A percentile compares a stretch with the other conserved stretches of the same genome.
Evolutionary conservation across 768 basidiomycete species (phyloP).

Genomic region (Inosperma sp.): DNA sequence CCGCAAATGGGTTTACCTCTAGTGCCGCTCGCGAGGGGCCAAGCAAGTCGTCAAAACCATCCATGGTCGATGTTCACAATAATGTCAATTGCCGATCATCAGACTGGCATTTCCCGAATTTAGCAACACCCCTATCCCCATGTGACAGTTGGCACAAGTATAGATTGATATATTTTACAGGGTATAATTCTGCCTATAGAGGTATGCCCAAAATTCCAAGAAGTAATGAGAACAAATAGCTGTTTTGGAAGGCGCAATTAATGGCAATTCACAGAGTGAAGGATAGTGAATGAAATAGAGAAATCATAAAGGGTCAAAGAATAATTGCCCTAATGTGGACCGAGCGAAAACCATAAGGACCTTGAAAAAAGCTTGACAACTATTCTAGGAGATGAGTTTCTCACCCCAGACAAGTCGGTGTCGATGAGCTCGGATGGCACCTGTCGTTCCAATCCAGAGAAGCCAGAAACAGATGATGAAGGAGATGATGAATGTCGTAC

Average conservation of each 20-base stretch:
- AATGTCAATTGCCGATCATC: not conserved
- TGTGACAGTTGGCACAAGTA: too few relatives aligned
- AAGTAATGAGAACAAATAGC: not conserved
- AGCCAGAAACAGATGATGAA: slow-evolving; percentile 58
- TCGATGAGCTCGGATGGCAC: slow-evolving; percentile 69
- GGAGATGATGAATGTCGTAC: slow-evolving; percentile 51
- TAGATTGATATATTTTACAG: not conserved
- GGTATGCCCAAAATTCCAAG: not conserved
- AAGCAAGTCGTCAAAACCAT: slow-evolving; percentile 75
- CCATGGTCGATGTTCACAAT: slow-evolving; percentile 41
- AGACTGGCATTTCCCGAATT: not conserved
- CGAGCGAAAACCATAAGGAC: too few relatives aligned
- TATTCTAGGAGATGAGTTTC: slow-evolving; percentile 59
- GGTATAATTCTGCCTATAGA: not conserved
- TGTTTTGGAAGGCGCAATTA: not conserved
- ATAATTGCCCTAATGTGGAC: too few relatives aligned
- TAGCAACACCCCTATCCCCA: not conserved
- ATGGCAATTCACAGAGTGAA: not conserved
- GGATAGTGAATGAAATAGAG: not conserved
- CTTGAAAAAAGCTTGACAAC: not conserved
- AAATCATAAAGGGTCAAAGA: too few relatives aligned
- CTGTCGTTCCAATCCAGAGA: slow-evolving; percentile 55
- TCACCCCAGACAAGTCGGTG: slow-evolving; percentile 78
- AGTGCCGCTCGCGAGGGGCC: slow-evolving; percentile 53
- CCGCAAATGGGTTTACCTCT: slow-evolving; percentile 72